phyloP scores from a whole-genome alignment of 202 grass and related monocot genomes.

The Setaria viridis region DNA sequence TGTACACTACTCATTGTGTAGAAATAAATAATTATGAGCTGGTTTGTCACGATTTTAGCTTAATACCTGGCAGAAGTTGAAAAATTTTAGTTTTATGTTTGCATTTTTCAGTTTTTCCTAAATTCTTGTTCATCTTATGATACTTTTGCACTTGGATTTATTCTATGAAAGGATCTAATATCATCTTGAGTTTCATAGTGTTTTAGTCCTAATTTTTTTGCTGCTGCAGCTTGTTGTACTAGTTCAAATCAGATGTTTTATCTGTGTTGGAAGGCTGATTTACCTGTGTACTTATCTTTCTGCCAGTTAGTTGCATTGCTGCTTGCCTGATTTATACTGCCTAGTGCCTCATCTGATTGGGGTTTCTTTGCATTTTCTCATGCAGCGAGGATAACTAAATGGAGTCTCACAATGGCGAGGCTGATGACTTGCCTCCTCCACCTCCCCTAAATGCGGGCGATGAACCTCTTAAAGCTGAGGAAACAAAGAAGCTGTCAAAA shows the following conservation, averaged over 20 bases:
- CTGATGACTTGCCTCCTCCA: constrained; percentile 59
- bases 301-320: neutral
- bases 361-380: neutral
- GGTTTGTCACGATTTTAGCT: neutral
- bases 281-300: neutral
- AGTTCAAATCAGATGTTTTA: neutral
- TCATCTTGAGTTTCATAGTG: no score
- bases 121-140: neutral
- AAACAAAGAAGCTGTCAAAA: constrained; percentile 40
- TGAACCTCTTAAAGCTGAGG: constrained; percentile 51
- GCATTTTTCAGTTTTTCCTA: neutral
- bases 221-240: neutral
- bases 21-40: neutral
- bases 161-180: neutral
- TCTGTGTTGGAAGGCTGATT: neutral
- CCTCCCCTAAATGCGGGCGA: constrained; percentile 42
- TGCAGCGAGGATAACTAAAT: constrained; percentile 29
- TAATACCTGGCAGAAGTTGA: neutral
- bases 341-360: neutral
- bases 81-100: neutral
- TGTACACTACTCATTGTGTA: neutral
- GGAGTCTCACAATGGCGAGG: constrained; percentile 28
- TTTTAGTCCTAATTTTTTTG: neutral
- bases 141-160: neutral
- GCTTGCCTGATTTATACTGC: neutral